phyloP scores from a whole-genome alignment of 305 asterid species.

The Nicotiana rustica region DNA sequence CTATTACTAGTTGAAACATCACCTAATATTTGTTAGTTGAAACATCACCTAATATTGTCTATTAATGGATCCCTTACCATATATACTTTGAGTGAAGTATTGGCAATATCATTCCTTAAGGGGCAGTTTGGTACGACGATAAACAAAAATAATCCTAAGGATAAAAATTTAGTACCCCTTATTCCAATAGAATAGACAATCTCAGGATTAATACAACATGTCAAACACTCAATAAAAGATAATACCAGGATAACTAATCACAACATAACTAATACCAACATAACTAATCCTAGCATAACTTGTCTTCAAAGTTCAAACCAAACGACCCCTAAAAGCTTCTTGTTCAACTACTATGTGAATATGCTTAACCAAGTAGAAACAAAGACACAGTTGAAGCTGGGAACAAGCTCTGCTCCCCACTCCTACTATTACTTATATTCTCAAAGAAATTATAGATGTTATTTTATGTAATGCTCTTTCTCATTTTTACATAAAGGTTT shows the following conservation, averaged over 20 bases:
- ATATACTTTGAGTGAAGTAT: background rate
- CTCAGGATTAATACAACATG: too few species aligned
- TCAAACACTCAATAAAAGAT: too few species aligned
- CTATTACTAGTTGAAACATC: background rate
- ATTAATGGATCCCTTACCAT: slow-evolving; percentile 29
- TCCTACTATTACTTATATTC: background rate
- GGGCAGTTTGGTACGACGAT: too few species aligned
- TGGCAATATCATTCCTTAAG: slow-evolving; percentile 26
- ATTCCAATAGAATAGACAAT: too few species aligned
- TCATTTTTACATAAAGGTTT: background rate
- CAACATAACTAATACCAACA: too few species aligned
- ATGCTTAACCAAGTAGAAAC: background rate
- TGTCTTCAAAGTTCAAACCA: too few species aligned
- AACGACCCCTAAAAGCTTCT: too few species aligned
- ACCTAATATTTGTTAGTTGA: slow-evolving; percentile 28
- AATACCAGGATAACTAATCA: too few species aligned
- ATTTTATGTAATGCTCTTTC: background rate
- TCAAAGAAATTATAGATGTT: background rate
- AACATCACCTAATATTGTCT: slow-evolving; percentile 8
- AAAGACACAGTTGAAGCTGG: background rate
- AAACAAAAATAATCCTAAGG: too few species aligned
- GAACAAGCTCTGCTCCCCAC: background rate
- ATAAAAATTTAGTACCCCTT: too few species aligned
- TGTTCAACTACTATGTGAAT: slow-evolving; percentile 17
- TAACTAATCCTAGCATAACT: too few species aligned